Evolutionary conservation across 441 rosid species (phyloP), one percentile per base, ranked within the genome.

Genomic region (Dalechampia spathulata): DNA sequence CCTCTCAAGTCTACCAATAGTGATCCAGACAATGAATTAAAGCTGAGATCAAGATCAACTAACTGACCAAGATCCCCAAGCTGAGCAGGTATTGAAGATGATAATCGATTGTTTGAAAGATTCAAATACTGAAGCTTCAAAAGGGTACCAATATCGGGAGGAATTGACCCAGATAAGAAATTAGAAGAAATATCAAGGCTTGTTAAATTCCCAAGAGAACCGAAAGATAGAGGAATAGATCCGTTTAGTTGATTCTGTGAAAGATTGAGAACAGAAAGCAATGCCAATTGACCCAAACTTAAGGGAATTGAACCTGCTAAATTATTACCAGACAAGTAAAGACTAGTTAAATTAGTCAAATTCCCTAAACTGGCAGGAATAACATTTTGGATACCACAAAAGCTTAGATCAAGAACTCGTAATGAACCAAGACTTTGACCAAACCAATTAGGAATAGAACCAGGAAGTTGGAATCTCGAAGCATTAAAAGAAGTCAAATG

Each of bases 11-110:
- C 88, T 15, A n/a, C 67, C 16, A 97, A 90, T 67, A 90, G 64
- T 28, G 83, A 74, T 25, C 99, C 95, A 39, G 86, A 75, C 64
- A 94, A 70, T 1, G 74, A 67, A 70, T 90, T 94, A 69, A 71
- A 67, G 75, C 94, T 84, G 61, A 94, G 88, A 83, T 94, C 99
- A 72, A 90, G 85, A 63, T 73, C 79, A 64, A 76, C 76, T 64
- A 94, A 78, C 64, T 59, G 72, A 41, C 56, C 51, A 23, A 89
- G 93, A 55, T 75, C 63, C 3, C 92, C 85, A 1, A 94, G 77
- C 72, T 81, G 73, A 27, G 83, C 61, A 53, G 97, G 96, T 62
- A 87, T 63, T 4, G 82, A 54, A 65, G 87, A 80, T 0, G 86
- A 70, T 49, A 94, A 81, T 53, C 75, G 78, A 63, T 94, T 94